phyloP scores from a whole-genome alignment of 192 early-diverging fungal species.

The Linderina pennispora region DNA sequence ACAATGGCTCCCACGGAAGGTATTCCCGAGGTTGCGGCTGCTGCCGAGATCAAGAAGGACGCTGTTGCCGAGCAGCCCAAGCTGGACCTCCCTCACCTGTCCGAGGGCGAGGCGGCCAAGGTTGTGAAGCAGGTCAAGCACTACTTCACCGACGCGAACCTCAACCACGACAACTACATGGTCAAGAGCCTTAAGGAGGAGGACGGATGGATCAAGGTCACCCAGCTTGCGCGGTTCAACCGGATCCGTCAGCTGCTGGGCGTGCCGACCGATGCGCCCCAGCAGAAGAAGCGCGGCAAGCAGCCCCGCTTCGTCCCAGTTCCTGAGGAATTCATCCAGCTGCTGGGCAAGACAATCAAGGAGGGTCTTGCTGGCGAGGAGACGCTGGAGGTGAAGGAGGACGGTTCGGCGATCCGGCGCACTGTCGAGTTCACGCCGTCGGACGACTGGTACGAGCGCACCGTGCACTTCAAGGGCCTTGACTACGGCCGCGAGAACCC shows the following conservation, averaged over 20 bases:
- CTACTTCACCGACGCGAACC: constrained; percentile 45
- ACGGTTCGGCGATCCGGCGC: constrained; percentile 22
- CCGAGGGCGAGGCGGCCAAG: constrained; percentile 15
- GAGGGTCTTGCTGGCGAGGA: constrained; percentile 11
- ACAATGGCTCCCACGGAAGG: constrained; percentile 29
- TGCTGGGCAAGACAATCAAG: constrained; percentile 17
- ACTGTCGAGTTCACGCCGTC: constrained; percentile 22
- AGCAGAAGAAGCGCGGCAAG: constrained; percentile 1
- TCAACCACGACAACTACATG: constrained; percentile 45
- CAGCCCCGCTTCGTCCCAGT: constrained; percentile 5
- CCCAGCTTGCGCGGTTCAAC: constrained; percentile 37
- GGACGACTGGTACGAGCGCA: constrained; percentile 36
- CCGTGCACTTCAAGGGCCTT: constrained; percentile 43
- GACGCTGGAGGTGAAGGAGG: constrained; percentile 30
- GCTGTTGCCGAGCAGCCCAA: not conserved
- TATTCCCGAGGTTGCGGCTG: constrained; percentile 25
- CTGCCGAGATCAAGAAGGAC: constrained; percentile 3
- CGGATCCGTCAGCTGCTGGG: constrained; percentile 38
- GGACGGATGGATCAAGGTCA: constrained; percentile 33
- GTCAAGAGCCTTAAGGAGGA: constrained; percentile 20
- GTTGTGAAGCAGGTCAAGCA: constrained; percentile 42
- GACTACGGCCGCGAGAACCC: constrained; percentile 24
- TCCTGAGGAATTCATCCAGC: constrained; percentile 6
- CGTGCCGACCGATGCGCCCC: constrained; percentile 6
- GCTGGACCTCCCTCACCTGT: constrained; percentile 1